These are phyloP conservation scores for Ramaria rubella DNA, from an alignment of 768 basidiomycete species.

Conservation along the genomic window DNA sequence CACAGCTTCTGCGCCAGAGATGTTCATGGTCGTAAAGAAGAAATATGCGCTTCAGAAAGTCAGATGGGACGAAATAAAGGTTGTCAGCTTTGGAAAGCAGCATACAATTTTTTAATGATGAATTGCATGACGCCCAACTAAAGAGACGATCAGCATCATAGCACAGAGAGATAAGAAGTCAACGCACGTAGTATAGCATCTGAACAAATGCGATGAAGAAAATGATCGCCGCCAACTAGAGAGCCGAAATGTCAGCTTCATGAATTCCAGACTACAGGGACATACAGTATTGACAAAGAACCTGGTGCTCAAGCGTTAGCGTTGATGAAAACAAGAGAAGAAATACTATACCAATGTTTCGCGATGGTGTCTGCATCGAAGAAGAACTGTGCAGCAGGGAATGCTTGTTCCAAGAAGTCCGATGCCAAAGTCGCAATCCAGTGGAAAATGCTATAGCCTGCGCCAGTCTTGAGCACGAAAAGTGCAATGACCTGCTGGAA, in stretches of 20 bases:
- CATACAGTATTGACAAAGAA: conserved; percentile 17
- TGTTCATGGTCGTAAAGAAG: conserved; percentile 86
- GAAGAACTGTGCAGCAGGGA: conserved; percentile 75
- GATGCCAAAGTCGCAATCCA: conserved; percentile 76
- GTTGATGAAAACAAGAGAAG: conserved; percentile 1
- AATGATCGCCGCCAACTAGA: conserved; percentile 68
- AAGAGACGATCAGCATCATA: conserved; percentile 1
- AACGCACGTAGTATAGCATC: conserved; percentile 70
- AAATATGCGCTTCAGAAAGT: conserved; percentile 63
- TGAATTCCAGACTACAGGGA: neutral
- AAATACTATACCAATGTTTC: conserved; percentile 72
- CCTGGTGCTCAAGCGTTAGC: conserved; percentile 7
- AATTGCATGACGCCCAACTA: conserved; percentile 87
- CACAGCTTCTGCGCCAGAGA: conserved; percentile 93
- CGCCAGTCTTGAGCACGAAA: conserved; percentile 79
- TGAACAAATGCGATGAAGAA: conserved; percentile 93
- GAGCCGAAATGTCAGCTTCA: neutral
- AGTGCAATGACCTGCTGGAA: conserved; percentile 81
- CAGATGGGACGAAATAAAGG: neutral
- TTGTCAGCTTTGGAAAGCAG: neutral
- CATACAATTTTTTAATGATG: conserved; percentile 79
- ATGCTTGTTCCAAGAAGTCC: conserved; percentile 69
- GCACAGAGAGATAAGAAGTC: neutral
- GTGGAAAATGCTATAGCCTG: conserved; percentile 77
- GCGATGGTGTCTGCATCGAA: conserved; percentile 58